Base-by-base conservation (phyloP, 345 rosid species). In the Dovyalis caffra region DNA sequence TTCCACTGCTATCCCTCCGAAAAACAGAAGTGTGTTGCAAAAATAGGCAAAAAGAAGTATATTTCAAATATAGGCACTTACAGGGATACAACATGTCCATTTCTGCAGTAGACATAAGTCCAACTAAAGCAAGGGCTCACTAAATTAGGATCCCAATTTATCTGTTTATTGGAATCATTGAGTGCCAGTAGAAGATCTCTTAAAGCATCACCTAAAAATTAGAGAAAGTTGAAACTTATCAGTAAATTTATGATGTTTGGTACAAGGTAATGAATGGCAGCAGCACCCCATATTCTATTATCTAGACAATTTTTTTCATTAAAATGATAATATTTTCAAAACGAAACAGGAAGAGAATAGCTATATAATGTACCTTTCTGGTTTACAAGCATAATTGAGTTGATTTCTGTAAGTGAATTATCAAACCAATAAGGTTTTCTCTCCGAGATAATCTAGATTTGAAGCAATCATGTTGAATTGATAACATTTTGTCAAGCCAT, bases 91-190 rank as follows among this genome's bases (percentile, higher is more conserved):
- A 92, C 97, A 80, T 83, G 81, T 70, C 87, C 92, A 78, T 85
- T 84, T 78, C 86, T 85, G 73, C 97, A 95, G 56, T 85, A 88
- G 81, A 95, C 84, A 80, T 86, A 84, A 65, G 91, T 88, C 99
- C 99, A 95, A 71, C 97, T 89, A 80, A 67, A 82, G 90, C 99
- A 95, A 45, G 99, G 95, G 87, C 91, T 95, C 74, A 90, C 93
- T 10, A 90, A 68, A 88, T 66, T 2, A 15, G 80, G 40, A 74
- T 88, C 79, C 99, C 97, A 95, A 74, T 90, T 84, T 47, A 88
- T 81, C 65, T 20, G 86, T 25, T 71, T 66, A 51, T 75, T 71
- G 15, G 94, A 82, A 78, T 91, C 90, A 40, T 91, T 88, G 71
- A 92, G 95, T 37, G 81, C 80, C 23, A 37, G 74, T 43, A 80